Evolutionary conservation across 2,329 filamentous ascomycete genomes (phyloP).

Genomic region (Alternaria consortialis): DNA sequence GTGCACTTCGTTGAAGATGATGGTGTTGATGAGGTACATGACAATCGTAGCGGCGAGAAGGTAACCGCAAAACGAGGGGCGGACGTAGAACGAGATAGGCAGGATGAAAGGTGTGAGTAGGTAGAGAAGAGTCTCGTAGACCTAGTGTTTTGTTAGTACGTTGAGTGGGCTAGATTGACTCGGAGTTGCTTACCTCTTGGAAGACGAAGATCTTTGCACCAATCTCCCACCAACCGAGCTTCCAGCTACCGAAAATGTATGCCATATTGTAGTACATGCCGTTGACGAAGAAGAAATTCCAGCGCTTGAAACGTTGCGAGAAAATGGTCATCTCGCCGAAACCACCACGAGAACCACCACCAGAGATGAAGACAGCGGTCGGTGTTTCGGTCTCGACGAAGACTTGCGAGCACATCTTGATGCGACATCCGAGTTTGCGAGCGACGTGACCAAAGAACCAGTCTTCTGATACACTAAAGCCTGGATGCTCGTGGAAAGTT

Average conservation of each 20-base stretch:
- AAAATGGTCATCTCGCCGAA: conserved; percentile 65
- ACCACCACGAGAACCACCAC: conserved; percentile 55
- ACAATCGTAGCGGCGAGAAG: conserved; percentile 51
- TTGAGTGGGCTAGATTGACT: conserved; percentile 16
- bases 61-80: conserved; percentile 53
- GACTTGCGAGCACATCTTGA: conserved; percentile 60
- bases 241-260: conserved; percentile 60
- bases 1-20: conserved; percentile 61
- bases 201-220: conserved; percentile 61
- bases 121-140: conserved; percentile 59
- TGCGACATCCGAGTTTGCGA: conserved; percentile 56
- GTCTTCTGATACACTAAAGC: conserved; percentile 61
- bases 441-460: conserved; percentile 63
- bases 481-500: conserved; percentile 60
- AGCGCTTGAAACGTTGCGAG: conserved; percentile 60
- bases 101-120: conserved; percentile 58
- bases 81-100: conserved; percentile 56
- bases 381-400: conserved; percentile 64
- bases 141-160: conserved; percentile 23
- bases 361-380: conserved; percentile 54
- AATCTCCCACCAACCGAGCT: conserved; percentile 60
- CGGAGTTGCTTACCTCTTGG: conserved; percentile 49
- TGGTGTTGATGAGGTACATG: conserved; percentile 56
- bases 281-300: conserved; percentile 64
- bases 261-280: conserved; percentile 59